Evolutionary conservation across 345 rosid species (phyloP).

Genomic region (Corchorus capsularis): DNA sequence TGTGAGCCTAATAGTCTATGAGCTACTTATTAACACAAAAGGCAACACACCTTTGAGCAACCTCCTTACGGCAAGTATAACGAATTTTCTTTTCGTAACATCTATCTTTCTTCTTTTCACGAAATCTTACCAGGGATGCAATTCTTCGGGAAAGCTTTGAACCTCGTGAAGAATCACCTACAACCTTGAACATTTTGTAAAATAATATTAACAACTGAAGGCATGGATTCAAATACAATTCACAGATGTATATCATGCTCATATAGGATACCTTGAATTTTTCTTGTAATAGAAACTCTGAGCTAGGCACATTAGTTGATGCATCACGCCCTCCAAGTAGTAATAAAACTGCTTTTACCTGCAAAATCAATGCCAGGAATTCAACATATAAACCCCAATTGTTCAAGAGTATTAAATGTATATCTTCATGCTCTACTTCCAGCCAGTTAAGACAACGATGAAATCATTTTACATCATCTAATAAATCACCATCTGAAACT

Average conservation of each 20-base stretch:
- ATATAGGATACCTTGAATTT: constrained; percentile 29
- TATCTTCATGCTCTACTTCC: neutral
- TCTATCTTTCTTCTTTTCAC: constrained; percentile 51
- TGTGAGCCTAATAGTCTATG: neutral
- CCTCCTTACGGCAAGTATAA: constrained; percentile 45
- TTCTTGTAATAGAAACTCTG: constrained; percentile 35
- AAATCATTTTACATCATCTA: neutral
- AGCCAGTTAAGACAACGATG: neutral
- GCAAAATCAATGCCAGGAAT: constrained; percentile 18
- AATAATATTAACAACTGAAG: constrained; percentile 9
- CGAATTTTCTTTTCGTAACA: constrained; percentile 50
- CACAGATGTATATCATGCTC: neutral
- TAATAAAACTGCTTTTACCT: constrained; percentile 50
- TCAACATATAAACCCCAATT: constrained; percentile 4
- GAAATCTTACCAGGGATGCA: constrained; percentile 45
- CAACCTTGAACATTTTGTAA: constrained; percentile 31
- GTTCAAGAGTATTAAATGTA: neutral
- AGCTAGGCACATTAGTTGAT: constrained; percentile 29
- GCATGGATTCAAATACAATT: neutral
- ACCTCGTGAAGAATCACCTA: constrained; percentile 34
- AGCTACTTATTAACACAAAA: neutral
- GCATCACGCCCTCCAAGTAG: constrained; percentile 36
- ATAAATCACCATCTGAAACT: neutral
- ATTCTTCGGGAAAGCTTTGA: constrained; percentile 45
- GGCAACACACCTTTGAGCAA: constrained; percentile 43